Conservation (phyloP, 2,329 filamentous ascomycete genomes). For the Fusarium sp. region DNA sequence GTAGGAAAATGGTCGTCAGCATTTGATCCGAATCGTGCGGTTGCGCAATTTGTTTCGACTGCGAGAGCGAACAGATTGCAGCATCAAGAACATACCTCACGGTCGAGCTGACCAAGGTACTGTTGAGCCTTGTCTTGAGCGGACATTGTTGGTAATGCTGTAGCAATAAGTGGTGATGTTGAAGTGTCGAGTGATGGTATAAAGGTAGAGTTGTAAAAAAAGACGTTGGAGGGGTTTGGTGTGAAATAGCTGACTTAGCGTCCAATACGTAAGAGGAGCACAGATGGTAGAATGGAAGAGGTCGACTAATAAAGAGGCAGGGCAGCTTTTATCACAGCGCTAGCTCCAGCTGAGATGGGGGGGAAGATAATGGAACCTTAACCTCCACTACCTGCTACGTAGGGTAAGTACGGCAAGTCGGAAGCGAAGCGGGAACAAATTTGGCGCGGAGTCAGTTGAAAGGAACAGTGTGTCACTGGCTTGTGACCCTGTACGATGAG, state of each 20-base stretch:
- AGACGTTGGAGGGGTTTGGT: slow-evolving; percentile 36
- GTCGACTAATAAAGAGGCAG: slow-evolving; percentile 35
- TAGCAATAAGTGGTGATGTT: slow-evolving; percentile 44
- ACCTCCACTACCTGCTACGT: neutral
- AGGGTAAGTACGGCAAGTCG: neutral
- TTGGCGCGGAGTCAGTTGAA: slow-evolving; percentile 47
- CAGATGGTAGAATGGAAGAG: slow-evolving; percentile 16
- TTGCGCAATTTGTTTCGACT: slow-evolving; percentile 31
- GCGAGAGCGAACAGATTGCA: slow-evolving; percentile 14
- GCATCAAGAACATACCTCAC: slow-evolving; percentile 70
- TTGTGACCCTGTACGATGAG: slow-evolving; percentile 39
- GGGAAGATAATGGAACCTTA: slow-evolving; percentile 2
- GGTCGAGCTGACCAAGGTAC: slow-evolving; percentile 82
- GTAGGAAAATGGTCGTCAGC: slow-evolving; percentile 40
- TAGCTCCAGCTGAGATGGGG: slow-evolving; percentile 37
- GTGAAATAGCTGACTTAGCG: slow-evolving; percentile 34
- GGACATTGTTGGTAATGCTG: slow-evolving; percentile 62
- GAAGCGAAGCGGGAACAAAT: slow-evolving; percentile 45
- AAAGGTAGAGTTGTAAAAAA: slow-evolving; percentile 25
- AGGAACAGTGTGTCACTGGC: slow-evolving; percentile 46
- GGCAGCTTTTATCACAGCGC: slow-evolving; percentile 45
- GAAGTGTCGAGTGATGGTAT: slow-evolving; percentile 28
- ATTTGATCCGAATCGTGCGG: slow-evolving; percentile 10
- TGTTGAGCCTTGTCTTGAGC: slow-evolving; percentile 81
- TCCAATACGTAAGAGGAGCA: slow-evolving; percentile 36